Conservation (phyloP, 345 rosid genomes). For the Ceriops tagal region DNA sequence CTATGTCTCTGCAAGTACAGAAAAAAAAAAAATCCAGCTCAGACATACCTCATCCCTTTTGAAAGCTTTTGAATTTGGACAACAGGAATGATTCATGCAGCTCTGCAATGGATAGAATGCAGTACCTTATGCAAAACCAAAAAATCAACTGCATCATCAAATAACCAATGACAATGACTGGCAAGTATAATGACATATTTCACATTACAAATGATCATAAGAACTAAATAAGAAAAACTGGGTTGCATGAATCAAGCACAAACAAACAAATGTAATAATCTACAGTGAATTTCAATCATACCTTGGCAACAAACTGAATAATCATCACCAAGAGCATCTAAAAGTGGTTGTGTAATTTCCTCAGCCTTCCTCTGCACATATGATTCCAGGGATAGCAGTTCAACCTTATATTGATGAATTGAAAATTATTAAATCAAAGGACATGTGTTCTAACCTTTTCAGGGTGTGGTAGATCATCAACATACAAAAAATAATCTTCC, state of each 20-base stretch:
- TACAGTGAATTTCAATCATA: slow-evolving; percentile 21
- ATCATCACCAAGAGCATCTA: slow-evolving; percentile 81
- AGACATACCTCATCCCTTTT: slow-evolving; percentile 79
- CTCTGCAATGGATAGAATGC: slow-evolving; percentile 93
- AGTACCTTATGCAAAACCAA: slow-evolving; percentile 50
- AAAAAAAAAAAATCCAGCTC: too few relatives aligned
- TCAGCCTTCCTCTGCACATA: slow-evolving; percentile 55
- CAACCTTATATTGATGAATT: slow-evolving; percentile 3
- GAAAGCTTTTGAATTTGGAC: slow-evolving; percentile 87
- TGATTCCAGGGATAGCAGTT: slow-evolving; percentile 1
- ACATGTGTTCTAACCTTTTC: slow-evolving; percentile 51
- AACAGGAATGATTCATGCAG: slow-evolving; percentile 92
- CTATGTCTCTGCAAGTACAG: too few relatives aligned
- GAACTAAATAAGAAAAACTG: not conserved
- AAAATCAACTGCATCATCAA: not conserved
- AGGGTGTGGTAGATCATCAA: slow-evolving; percentile 59
- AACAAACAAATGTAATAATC: not conserved
- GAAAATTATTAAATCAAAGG: not conserved
- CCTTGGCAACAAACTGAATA: slow-evolving; percentile 79
- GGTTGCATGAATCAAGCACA: not conserved
- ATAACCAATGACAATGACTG: not conserved
- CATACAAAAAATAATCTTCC: slow-evolving; percentile 80
- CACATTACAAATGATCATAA: not conserved
- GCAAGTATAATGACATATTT: too few relatives aligned
- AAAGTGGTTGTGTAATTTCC: slow-evolving; percentile 51